Conservation (phyloP, 2,329 filamentous ascomycete species). For the Teratosphaeria viscida region DNA sequence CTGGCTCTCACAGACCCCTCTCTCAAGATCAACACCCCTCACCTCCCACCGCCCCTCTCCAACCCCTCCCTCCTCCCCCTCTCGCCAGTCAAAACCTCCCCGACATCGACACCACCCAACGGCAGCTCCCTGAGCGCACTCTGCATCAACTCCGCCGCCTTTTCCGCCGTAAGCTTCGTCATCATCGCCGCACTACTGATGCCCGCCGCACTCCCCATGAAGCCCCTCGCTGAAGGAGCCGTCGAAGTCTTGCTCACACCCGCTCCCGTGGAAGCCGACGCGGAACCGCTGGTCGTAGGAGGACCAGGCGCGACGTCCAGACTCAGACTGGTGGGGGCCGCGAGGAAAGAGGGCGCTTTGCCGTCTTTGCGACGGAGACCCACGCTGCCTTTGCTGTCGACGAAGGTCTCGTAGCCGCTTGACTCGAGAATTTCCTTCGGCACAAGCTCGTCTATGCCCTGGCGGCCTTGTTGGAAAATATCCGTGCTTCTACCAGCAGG, state of each 20-base stretch:
- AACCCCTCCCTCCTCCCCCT: neutral
- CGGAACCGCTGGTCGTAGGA: neutral
- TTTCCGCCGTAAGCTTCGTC: constrained; percentile 27
- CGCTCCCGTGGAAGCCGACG: neutral
- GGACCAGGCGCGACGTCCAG: neutral
- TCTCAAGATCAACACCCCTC: too few relatives aligned
- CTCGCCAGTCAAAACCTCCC: neutral
- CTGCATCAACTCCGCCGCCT: constrained; percentile 38
- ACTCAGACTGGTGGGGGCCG: neutral
- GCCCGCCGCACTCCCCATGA: neutral
- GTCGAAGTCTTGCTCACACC: neutral
- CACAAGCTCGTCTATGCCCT: constrained; percentile 14
- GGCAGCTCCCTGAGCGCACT: constrained; percentile 37
- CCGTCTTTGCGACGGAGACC: constrained; percentile 34
- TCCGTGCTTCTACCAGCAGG: too few relatives aligned
- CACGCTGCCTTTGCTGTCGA: constrained; percentile 40
- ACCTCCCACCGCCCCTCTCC: neutral
- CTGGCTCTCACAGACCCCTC: too few relatives aligned
- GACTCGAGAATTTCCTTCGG: constrained; percentile 39
- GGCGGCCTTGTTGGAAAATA: neutral
- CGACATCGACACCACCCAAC: constrained; percentile 11
- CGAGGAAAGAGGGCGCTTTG: neutral
- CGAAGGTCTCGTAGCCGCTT: constrained; percentile 41
- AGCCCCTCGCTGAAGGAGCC: neutral
- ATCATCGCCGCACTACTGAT: neutral